These are phyloP conservation scores for Podila epigama DNA, from an alignment of 192 early-diverging fungal species.

Conservation along the genomic window DNA sequence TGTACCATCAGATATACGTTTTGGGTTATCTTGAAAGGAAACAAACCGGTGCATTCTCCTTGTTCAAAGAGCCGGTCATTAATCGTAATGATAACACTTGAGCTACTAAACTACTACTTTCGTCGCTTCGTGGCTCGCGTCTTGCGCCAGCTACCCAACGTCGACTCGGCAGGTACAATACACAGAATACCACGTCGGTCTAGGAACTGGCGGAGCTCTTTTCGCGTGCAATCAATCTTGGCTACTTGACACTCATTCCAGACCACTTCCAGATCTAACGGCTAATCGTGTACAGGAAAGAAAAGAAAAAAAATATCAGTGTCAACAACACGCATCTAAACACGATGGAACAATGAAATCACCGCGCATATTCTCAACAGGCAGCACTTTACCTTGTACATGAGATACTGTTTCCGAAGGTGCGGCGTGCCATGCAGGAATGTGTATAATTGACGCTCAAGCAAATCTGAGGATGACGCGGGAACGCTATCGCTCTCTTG, in stretches of 20 bases:
- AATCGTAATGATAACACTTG: too few species aligned
- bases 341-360: neutral
- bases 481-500: conserved; percentile 1
- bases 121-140: conserved; percentile 12
- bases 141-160: conserved; percentile 30
- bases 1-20: too few species aligned
- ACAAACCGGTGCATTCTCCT: too few species aligned
- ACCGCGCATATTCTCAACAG: neutral
- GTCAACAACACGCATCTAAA: neutral
- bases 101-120: too few species aligned
- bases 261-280: conserved; percentile 23
- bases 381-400: conserved; percentile 22
- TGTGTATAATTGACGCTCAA: conserved; percentile 21
- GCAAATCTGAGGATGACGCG: neutral
- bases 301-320: neutral
- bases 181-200: conserved; percentile 31
- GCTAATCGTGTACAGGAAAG: conserved; percentile 21
- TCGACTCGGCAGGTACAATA: conserved; percentile 30
- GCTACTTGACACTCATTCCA: conserved; percentile 35
- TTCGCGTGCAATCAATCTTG: conserved; percentile 17
- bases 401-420: conserved; percentile 21
- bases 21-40: too few species aligned
- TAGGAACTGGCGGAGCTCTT: conserved; percentile 25
- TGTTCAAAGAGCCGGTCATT: too few species aligned
- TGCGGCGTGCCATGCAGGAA: conserved; percentile 18